Base-by-base conservation (phyloP, 108 stramenopile genomes). In the Cyclotella sp. region DNA sequence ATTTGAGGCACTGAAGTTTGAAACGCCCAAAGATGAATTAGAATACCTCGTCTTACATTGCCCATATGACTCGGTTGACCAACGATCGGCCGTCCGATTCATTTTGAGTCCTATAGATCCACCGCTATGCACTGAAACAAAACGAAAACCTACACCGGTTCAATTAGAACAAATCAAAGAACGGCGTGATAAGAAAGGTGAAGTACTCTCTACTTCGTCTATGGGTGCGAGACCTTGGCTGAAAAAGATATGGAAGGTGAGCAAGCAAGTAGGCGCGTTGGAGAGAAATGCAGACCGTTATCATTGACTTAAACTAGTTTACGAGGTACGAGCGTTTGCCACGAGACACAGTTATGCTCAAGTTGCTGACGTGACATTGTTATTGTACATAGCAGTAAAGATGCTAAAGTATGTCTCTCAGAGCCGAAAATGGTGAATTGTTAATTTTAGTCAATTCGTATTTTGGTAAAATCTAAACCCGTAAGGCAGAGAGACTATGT, bases 241-340 rank as follows among this genome's bases (percentile, higher is more conserved):
- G 42, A 82, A 79, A 46, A 69, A 73, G 54, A 86, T 86, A 34
- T 76, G 82, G 69, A 83, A 86, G 73, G 71, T 68, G 14, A 67
- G 73, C 10, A 86, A 76, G 42, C 49, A 83, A 60, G 75, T 81
- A 53, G 53, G 60, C 15, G 60, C 60, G 62, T 81, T 64, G 83
- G 60, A 81, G 39, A 74, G 79, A 55, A 40, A 66, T 3, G 9
- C 15, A 1, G 47, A n/a, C 9, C 15, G n/a, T n/a, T 7, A 16
- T 49, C 15, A 9, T 3, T 3, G 9, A 49, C n/a, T 49, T 7
- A n/a, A n/a, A 49, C 1, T 49, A n/a, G 18, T 7, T n/a, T 3
- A 49, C n/a, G n/a, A n/a, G n/a, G n/a, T n/a, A n/a, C n/a, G n/a
- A n/a, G n/a, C n/a, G n/a, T n/a, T n/a, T n/a, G n/a, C n/a, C n/a